Conservation (phyloP, 768 basidiomycete genomes). For the Tremella fuciformis region DNA sequence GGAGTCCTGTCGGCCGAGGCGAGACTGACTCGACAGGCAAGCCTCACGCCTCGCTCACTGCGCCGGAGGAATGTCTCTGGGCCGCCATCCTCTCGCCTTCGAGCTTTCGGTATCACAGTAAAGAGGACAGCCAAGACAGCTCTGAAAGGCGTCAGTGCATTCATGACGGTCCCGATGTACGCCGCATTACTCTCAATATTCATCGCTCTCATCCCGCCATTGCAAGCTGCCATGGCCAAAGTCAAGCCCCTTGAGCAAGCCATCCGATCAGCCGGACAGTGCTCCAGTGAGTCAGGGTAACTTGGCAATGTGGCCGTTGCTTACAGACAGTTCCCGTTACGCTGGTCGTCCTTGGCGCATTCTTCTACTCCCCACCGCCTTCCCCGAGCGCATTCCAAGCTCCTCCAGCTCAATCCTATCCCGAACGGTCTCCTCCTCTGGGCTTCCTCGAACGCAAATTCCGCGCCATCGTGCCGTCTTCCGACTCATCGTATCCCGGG, state of each 20-base stretch:
- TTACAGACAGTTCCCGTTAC: constrained; percentile 85
- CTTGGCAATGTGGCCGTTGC: constrained; percentile 64
- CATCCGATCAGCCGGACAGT: constrained; percentile 50
- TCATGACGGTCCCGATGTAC: constrained; percentile 88
- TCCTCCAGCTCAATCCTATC: background rate
- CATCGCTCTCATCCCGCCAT: constrained; percentile 70
- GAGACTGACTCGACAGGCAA: constrained; percentile 21
- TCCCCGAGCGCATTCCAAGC: constrained; percentile 21
- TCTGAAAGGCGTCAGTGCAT: constrained; percentile 58
- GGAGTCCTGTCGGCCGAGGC: background rate
- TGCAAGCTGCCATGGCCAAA: constrained; percentile 68
- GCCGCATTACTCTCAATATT: constrained; percentile 70
- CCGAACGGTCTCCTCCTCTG: background rate
- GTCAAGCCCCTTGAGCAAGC: constrained; percentile 57
- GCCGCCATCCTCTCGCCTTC: constrained; percentile 28
- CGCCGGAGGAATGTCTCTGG: constrained; percentile 8
- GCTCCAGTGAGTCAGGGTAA: constrained; percentile 42
- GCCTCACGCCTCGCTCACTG: constrained; percentile 15
- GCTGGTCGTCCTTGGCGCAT: constrained; percentile 85
- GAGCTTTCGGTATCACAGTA: constrained; percentile 13
- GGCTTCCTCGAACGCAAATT: constrained; percentile 35
- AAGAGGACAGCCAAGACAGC: constrained; percentile 21
- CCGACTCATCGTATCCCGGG: constrained; percentile 53
- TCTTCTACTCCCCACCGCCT: constrained; percentile 61
- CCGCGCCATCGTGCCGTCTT: constrained; percentile 10